Percentiles rank a stretch among this genome's conserved stretches.
phyloP scores from a whole-genome alignment of 2,329 filamentous ascomycete genomes.

The Aquanectria penicillioides region DNA sequence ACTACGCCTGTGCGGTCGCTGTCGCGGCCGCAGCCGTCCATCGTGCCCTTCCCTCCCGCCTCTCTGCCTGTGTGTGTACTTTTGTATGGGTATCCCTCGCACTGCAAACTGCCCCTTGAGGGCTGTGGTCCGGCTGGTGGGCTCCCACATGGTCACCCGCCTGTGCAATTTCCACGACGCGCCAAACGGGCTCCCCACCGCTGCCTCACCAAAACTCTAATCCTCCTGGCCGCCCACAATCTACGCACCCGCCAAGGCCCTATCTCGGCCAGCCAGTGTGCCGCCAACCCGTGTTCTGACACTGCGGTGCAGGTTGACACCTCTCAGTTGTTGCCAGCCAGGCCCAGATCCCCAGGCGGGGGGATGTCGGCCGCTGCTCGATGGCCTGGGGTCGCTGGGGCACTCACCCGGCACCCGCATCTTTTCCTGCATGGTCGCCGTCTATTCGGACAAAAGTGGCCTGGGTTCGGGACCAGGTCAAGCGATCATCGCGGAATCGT shows the following conservation, averaged over 20 bases:
- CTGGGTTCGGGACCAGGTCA: too few relatives aligned
- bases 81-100: too few relatives aligned
- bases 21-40: neutral
- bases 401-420: too few relatives aligned
- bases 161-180: constrained; percentile 39
- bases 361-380: too few relatives aligned
- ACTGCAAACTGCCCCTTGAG: neutral
- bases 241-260: constrained; percentile 5
- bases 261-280: constrained; percentile 8
- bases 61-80: too few relatives aligned
- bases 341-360: too few relatives aligned
- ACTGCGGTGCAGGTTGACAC: neutral
- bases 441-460: too few relatives aligned
- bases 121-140: constrained; percentile 2
- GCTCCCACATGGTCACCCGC: constrained; percentile 37
- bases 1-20: too few relatives aligned
- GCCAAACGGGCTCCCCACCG: constrained; percentile 31
- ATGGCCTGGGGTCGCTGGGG: too few relatives aligned
- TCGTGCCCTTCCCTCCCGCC: neutral
- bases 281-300: constrained; percentile 1
- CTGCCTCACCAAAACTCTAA: constrained; percentile 43
- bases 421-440: too few relatives aligned
- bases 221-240: constrained; percentile 24
- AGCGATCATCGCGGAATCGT: too few relatives aligned
- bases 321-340: too few relatives aligned